A percentile compares a stretch with the other conserved stretches of the same genome.
phyloP scores from a whole-genome alignment of 768 basidiomycete species.

The Auricularia cornea region DNA sequence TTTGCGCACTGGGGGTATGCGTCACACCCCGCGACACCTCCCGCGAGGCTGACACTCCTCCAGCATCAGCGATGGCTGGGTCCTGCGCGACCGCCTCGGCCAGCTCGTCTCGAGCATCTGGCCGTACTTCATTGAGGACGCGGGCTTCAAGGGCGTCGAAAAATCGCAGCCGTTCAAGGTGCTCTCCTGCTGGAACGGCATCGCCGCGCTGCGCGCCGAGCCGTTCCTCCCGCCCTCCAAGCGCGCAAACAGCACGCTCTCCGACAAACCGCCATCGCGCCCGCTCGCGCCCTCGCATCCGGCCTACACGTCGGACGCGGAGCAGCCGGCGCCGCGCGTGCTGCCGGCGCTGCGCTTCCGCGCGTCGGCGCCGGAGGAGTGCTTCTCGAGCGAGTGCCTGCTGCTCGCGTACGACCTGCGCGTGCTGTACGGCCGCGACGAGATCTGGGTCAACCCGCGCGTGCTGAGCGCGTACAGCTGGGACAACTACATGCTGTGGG shows the following conservation, averaged over 20 bases:
- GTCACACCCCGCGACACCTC: too few species aligned
- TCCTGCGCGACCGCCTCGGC: too few species aligned
- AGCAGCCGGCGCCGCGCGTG: slow-evolving; percentile 21
- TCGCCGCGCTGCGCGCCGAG: slow-evolving; percentile 32
- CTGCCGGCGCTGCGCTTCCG: slow-evolving; percentile 26
- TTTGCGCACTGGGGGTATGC: too few species aligned
- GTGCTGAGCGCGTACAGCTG: slow-evolving; percentile 31
- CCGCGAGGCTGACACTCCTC: too few species aligned
- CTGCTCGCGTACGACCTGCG: slow-evolving; percentile 36
- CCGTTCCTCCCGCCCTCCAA: slow-evolving; percentile 32
- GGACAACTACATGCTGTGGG: slow-evolving; percentile 17
- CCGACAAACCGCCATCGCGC: background rate
- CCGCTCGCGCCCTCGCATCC: slow-evolving; percentile 23
- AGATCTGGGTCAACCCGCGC: slow-evolving; percentile 32
- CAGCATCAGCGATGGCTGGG: too few species aligned
- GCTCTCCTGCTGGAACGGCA: slow-evolving; percentile 40
- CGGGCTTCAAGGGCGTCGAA: too few species aligned
- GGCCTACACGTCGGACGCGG: slow-evolving; percentile 14
- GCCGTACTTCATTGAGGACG: too few species aligned
- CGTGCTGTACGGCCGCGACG: slow-evolving; percentile 28
- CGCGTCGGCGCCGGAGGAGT: slow-evolving; percentile 18
- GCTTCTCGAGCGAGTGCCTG: slow-evolving; percentile 35
- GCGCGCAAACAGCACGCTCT: slow-evolving; percentile 23
- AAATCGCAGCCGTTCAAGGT: too few species aligned
- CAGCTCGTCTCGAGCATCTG: too few species aligned